Evolutionary conservation across 1,284 basidiomycete genomes (phyloP).

Genomic region (Bjerkandera adusta): DNA sequence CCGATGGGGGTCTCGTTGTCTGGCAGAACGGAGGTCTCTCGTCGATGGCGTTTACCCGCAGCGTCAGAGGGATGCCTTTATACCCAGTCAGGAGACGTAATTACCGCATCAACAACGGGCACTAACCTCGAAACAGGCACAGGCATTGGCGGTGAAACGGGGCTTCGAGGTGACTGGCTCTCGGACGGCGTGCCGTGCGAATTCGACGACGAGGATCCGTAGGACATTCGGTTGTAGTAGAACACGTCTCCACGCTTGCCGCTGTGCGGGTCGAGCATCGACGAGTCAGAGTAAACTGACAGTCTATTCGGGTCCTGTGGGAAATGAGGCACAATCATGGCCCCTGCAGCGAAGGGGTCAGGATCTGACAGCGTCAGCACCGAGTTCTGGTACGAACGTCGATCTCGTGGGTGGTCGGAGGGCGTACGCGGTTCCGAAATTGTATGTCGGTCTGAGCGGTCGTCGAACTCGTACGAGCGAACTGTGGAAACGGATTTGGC

Average conservation of each 20-base stretch:
- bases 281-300: conserved; percentile 52
- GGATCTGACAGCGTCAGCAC: conserved; percentile 58
- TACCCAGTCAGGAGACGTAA: neutral
- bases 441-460: conserved; percentile 26
- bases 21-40: conserved; percentile 12
- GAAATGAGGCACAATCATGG: conserved; percentile 37
- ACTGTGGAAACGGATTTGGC: conserved; percentile 50
- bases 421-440: conserved; percentile 46
- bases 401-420: conserved; percentile 39
- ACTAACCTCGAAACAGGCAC: conserved; percentile 6
- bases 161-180: conserved; percentile 9
- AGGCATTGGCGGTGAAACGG: neutral
- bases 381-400: conserved; percentile 44
- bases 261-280: conserved; percentile 41
- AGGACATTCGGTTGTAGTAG: conserved; percentile 45
- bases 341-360: conserved; percentile 59
- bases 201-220: conserved; percentile 55
- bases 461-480: conserved; percentile 38
- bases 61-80: neutral
- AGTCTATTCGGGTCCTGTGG: conserved; percentile 40
- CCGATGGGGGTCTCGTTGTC: too few species aligned
- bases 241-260: conserved; percentile 32
- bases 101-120: neutral
- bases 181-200: conserved; percentile 37
- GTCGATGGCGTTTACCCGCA: conserved; percentile 9